Evolutionary conservation across 805 yeast genomes (phyloP).

Genomic region (Cyberlindnera saturnus): DNA sequence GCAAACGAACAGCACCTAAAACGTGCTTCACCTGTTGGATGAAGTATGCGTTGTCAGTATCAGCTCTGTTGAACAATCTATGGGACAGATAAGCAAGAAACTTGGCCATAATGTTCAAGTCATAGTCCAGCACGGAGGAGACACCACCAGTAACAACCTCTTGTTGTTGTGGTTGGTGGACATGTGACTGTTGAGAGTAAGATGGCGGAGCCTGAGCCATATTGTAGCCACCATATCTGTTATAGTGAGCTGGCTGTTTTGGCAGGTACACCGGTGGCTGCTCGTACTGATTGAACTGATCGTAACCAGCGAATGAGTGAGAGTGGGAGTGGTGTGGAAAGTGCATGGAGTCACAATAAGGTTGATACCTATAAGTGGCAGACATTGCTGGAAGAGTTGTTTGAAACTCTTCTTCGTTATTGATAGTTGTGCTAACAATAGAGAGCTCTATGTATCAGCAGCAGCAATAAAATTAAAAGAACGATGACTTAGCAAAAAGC

Average conservation of each 20-base stretch:
- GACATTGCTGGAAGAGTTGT: slow-evolving; percentile 9
- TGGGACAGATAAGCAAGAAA: slow-evolving; percentile 71
- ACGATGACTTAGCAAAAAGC: slow-evolving; percentile 40
- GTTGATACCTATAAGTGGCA: slow-evolving; percentile 19
- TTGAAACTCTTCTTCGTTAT: background rate
- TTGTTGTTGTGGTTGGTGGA: slow-evolving; percentile 9
- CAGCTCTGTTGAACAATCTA: slow-evolving; percentile 53
- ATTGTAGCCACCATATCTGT: slow-evolving; percentile 3
- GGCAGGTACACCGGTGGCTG: slow-evolving; percentile 1
- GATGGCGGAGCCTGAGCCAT: slow-evolving; percentile 4
- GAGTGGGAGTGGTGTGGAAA: slow-evolving; percentile 2
- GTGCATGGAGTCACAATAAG: slow-evolving; percentile 6
- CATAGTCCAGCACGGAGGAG: slow-evolving; percentile 71
- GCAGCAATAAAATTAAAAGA: slow-evolving; percentile 4
- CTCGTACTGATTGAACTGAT: background rate
- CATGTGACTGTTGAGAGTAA: slow-evolving; percentile 10
- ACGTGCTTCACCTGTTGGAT: slow-evolving; percentile 59
- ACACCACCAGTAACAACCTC: slow-evolving; percentile 59
- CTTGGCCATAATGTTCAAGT: slow-evolving; percentile 68
- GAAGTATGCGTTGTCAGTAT: slow-evolving; percentile 38
- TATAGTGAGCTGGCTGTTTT: slow-evolving; percentile 1
- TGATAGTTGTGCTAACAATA: background rate
- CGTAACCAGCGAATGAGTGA: background rate
- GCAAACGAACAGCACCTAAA: slow-evolving; percentile 80
- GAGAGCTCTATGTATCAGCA: background rate